phyloP scores from a whole-genome alignment of 1,284 basidiomycete genomes.

The Sutorius eximius region DNA sequence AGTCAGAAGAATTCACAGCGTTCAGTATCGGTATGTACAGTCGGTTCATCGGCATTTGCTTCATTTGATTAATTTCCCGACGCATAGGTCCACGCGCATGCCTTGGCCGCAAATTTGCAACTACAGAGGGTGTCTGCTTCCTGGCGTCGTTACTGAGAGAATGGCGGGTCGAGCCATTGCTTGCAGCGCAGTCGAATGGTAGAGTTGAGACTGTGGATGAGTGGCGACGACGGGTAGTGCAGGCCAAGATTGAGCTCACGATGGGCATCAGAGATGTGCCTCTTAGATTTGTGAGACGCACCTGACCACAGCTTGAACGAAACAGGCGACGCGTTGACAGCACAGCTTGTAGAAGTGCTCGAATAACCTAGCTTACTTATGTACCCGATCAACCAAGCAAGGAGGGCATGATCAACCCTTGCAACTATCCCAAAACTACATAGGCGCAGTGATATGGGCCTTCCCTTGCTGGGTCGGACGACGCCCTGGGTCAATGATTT shows the following conservation, averaged over 20 bases:
- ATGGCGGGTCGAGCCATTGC: conserved; percentile 47
- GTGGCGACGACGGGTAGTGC: conserved; percentile 46
- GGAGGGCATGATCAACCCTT: too few relatives aligned
- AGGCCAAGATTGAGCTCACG: conserved; percentile 41
- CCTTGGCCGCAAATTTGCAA: conserved; percentile 55
- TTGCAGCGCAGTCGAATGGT: conserved; percentile 23
- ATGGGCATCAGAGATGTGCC: conserved; percentile 44
- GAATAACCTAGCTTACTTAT: too few relatives aligned
- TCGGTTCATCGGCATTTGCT: not conserved
- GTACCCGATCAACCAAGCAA: too few relatives aligned
- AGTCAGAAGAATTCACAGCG: conserved; percentile 42
- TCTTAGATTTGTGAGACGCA: conserved; percentile 38
- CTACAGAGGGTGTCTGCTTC: conserved; percentile 52
- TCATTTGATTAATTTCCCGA: not conserved
- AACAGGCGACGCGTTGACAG: too few relatives aligned
- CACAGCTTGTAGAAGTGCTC: too few relatives aligned
- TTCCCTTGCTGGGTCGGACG: too few relatives aligned
- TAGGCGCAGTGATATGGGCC: too few relatives aligned
- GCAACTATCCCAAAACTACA: too few relatives aligned
- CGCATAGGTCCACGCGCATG: conserved; percentile 49
- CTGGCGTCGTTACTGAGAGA: conserved; percentile 50
- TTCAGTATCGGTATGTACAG: conserved; percentile 45
- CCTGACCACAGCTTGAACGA: too few relatives aligned
- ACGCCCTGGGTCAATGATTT: too few relatives aligned
- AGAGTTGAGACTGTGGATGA: conserved; percentile 40